Evolutionary conservation across 192 early-diverging fungal species (phyloP).

Genomic region (Coemansia sp.): DNA sequence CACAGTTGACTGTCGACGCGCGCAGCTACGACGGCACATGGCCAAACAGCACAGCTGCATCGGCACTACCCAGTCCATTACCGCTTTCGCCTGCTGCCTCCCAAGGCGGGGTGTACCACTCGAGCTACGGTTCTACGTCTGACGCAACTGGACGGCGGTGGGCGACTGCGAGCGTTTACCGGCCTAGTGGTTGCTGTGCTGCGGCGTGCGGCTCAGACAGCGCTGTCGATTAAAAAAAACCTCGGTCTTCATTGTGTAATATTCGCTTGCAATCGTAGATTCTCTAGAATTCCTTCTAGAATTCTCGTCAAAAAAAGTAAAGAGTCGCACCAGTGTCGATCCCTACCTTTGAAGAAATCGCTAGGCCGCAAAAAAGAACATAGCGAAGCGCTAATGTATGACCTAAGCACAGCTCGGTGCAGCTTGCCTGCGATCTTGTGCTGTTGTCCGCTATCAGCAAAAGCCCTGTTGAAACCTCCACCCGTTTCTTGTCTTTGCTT

Average conservation of each 20-base stretch:
- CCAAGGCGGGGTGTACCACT: background rate
- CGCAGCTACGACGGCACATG: slow-evolving; percentile 4
- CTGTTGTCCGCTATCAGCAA: background rate
- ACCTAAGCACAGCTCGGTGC: background rate
- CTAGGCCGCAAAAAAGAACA: background rate
- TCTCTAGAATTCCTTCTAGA: background rate
- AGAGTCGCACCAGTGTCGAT: background rate
- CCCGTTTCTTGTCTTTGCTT: background rate
- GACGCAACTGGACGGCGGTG: background rate
- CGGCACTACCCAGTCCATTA: background rate
- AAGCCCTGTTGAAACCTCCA: background rate
- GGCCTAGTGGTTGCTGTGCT: background rate
- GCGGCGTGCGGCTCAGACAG: background rate
- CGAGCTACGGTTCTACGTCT: background rate
- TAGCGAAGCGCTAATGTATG: background rate
- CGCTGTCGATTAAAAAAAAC: background rate
- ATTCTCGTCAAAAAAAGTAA: background rate
- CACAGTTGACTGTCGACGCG: slow-evolving; percentile 18
- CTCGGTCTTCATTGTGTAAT: background rate
- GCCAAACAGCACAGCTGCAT: background rate
- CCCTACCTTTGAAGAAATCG: background rate
- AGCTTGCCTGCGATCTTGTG: background rate
- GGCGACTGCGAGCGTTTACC: background rate
- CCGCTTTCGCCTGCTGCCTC: background rate
- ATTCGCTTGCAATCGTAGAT: background rate